phyloP scores from a whole-genome alignment of 768 basidiomycete genomes.

The Collybia sordida region DNA sequence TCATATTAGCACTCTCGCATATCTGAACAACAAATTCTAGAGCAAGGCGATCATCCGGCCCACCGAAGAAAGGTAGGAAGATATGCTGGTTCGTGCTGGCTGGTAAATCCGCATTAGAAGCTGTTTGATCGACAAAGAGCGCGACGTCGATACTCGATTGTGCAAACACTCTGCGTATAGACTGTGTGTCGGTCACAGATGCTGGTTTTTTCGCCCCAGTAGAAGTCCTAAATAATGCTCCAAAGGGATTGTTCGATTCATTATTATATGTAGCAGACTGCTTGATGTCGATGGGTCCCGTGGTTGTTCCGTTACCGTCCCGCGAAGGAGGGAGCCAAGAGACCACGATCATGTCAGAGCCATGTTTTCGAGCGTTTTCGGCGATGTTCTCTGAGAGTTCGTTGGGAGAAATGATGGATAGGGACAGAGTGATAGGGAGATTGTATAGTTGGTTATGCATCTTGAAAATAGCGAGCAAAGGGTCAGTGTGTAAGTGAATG shows the following conservation, averaged over 20 bases:
- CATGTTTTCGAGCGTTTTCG: conserved; percentile 59
- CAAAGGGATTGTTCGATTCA: conserved; percentile 63
- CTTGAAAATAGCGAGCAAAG: conserved; percentile 68
- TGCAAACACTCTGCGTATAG: conserved; percentile 78
- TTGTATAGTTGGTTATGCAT: conserved; percentile 69
- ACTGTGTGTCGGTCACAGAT: conserved; percentile 70
- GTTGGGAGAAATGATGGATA: conserved; percentile 74
- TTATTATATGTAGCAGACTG: conserved; percentile 14
- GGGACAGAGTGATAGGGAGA: conserved; percentile 47
- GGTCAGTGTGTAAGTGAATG: conserved; percentile 69
- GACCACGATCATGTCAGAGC: conserved; percentile 74
- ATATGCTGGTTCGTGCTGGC: conserved; percentile 53
- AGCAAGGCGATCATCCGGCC: conserved; percentile 49
- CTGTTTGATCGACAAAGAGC: conserved; percentile 73
- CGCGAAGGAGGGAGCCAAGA: conserved; percentile 67
- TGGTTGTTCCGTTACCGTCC: conserved; percentile 7
- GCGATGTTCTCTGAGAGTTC: conserved; percentile 68
- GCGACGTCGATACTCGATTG: conserved; percentile 75
- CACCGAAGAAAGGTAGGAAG: conserved; percentile 31
- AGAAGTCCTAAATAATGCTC: conserved; percentile 50
- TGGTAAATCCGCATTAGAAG: conserved; percentile 23
- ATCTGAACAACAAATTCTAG: conserved; percentile 84
- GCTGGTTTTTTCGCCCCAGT: conserved; percentile 35
- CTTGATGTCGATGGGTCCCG: conserved; percentile 5
- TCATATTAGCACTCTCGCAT: conserved; percentile 63